Percentiles rank a stretch among this genome's conserved stretches.
These are phyloP conservation scores for Eucalyptus pauciflora DNA, from an alignment of 345 rosid species.

Conservation along the genomic window DNA sequence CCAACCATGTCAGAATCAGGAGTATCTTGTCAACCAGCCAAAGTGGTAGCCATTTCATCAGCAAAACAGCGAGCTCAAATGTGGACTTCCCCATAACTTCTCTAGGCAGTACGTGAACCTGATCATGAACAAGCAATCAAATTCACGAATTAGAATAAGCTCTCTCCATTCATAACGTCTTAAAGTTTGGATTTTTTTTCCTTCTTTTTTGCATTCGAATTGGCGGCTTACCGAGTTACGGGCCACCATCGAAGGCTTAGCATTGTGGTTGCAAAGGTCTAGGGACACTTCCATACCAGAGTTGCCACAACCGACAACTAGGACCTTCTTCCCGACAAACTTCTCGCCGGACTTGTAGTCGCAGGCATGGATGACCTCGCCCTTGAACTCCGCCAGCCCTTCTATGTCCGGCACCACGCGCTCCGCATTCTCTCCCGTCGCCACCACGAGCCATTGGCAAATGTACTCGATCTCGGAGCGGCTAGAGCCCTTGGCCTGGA, in stretches of 20 bases:
- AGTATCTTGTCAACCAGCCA: slow-evolving; percentile 69
- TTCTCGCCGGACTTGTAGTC: slow-evolving; percentile 25
- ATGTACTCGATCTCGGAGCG: slow-evolving; percentile 22
- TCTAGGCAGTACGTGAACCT: slow-evolving; percentile 64
- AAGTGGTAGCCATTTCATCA: slow-evolving; percentile 64
- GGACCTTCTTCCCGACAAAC: slow-evolving; percentile 21
- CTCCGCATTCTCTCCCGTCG: slow-evolving; percentile 49
- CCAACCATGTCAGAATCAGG: slow-evolving; percentile 35
- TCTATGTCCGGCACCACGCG: slow-evolving; percentile 31
- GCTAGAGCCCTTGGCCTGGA: background rate
- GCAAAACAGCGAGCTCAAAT: slow-evolving; percentile 37
- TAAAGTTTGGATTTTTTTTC: background rate
- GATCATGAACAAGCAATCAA: background rate
- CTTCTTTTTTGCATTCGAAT: background rate
- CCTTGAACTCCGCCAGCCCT: slow-evolving; percentile 23
- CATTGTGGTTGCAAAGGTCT: slow-evolving; percentile 35
- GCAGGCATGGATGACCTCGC: slow-evolving; percentile 27
- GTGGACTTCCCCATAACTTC: slow-evolving; percentile 56
- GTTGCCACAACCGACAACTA: slow-evolving; percentile 51
- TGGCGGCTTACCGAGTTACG: slow-evolving; percentile 19
- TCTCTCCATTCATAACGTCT: background rate
- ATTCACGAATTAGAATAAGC: background rate
- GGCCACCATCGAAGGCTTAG: slow-evolving; percentile 36
- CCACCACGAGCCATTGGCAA: slow-evolving; percentile 47
- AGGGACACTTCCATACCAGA: slow-evolving; percentile 50